These are phyloP conservation scores for Globisporangium mamillatum DNA, from an alignment of 352 stramenopile species.

Conservation along the genomic window DNA sequence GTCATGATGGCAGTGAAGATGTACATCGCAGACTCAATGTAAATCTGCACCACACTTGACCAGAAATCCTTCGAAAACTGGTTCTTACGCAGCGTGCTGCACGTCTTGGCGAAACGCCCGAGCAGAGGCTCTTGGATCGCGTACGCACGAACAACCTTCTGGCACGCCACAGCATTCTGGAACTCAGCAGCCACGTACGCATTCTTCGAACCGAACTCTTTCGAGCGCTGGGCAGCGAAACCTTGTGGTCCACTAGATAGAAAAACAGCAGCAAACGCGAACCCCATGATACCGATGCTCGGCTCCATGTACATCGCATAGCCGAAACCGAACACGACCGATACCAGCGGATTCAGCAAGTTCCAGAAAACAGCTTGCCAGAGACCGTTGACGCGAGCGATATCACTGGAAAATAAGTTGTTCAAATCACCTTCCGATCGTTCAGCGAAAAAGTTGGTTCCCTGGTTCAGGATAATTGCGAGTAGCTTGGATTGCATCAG, in stretches of 20 bases:
- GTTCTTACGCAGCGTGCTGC: slow-evolving; percentile 60
- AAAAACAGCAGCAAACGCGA: slow-evolving; percentile 77
- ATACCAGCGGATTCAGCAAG: slow-evolving; percentile 75
- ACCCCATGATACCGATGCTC: slow-evolving; percentile 79
- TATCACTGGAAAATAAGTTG: slow-evolving; percentile 86
- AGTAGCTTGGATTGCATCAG: slow-evolving; percentile 71
- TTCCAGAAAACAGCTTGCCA: slow-evolving; percentile 90
- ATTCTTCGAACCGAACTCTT: slow-evolving; percentile 85
- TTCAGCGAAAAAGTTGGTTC: slow-evolving; percentile 79
- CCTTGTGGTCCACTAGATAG: slow-evolving; percentile 81
- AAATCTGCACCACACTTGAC: slow-evolving; percentile 89
- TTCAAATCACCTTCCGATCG: slow-evolving; percentile 86
- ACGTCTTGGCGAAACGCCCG: slow-evolving; percentile 67
- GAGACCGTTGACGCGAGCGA: slow-evolving; percentile 80
- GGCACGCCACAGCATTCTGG: slow-evolving; percentile 79
- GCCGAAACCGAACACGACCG: slow-evolving; percentile 79
- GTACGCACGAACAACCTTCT: slow-evolving; percentile 88
- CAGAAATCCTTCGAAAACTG: slow-evolving; percentile 90
- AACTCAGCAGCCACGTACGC: slow-evolving; percentile 87
- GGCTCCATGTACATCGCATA: slow-evolving; percentile 85
- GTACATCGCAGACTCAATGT: slow-evolving; percentile 89
- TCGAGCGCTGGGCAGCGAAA: slow-evolving; percentile 78
- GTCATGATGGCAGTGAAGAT: slow-evolving; percentile 89
- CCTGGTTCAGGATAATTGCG: slow-evolving; percentile 76
- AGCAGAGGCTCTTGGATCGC: slow-evolving; percentile 80